These are phyloP conservation scores for Agrocybe chaxingu DNA, from an alignment of 768 basidiomycete species.

Conservation along the genomic window DNA sequence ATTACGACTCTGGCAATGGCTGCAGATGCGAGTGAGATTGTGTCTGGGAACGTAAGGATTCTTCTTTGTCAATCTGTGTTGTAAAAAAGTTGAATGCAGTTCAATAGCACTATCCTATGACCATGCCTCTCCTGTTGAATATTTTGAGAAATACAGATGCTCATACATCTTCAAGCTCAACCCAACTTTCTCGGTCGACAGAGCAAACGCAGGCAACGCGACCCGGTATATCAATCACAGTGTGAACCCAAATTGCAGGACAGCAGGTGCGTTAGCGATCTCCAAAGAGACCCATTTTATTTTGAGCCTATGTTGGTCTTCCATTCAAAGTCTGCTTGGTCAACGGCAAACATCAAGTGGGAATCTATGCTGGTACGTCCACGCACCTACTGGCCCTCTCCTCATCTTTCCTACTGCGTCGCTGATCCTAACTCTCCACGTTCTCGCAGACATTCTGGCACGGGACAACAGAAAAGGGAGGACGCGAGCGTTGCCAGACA, in stretches of 20 bases:
- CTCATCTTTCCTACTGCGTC: conserved; percentile 12
- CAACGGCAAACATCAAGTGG: conserved; percentile 67
- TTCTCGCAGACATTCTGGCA: too few species aligned
- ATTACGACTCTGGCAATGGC: conserved; percentile 89
- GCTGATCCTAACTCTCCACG: background rate
- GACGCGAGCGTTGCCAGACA: too few species aligned
- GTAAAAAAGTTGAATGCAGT: background rate
- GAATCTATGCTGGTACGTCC: conserved; percentile 48
- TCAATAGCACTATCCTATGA: conserved; percentile 17
- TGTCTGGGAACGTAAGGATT: conserved; percentile 43
- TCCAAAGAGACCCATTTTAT: background rate
- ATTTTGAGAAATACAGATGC: conserved; percentile 72
- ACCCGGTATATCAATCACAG: conserved; percentile 70
- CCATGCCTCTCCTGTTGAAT: conserved; percentile 52
- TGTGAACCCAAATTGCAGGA: conserved; percentile 38
- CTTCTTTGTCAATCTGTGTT: background rate
- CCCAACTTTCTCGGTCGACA: conserved; percentile 45
- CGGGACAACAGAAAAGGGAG: too few species aligned
- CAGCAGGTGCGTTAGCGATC: conserved; percentile 33
- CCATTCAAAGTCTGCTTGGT: conserved; percentile 46
- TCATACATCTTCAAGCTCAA: conserved; percentile 65
- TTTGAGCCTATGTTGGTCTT: background rate
- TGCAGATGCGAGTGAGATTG: conserved; percentile 77
- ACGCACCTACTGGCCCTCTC: too few species aligned
- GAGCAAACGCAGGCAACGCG: conserved; percentile 52